Conservation (phyloP, 176 grass and related monocot genomes). For the Eremochloa ophiuroides region DNA sequence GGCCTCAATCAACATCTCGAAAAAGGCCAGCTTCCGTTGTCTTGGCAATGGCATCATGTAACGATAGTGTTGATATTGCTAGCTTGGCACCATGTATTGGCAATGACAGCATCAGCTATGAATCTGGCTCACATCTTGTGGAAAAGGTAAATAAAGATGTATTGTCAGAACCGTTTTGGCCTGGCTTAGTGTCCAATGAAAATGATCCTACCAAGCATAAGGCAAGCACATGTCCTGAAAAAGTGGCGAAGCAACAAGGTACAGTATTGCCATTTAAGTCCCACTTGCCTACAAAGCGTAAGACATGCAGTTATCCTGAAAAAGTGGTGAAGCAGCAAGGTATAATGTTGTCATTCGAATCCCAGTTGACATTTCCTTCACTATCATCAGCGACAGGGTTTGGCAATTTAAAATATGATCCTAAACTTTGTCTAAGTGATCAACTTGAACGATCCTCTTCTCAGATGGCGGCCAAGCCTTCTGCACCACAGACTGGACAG, state of each 20-base stretch:
- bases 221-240: neutral
- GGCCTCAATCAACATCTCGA: neutral
- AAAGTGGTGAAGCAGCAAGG: conserved; percentile 1
- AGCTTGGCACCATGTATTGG: neutral
- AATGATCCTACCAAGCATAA: conserved; percentile 1
- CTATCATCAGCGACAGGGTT: neutral
- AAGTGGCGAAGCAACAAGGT: conserved; percentile 8
- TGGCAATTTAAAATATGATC: conserved; percentile 19
- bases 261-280: conserved; percentile 7
- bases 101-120: neutral
- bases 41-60: neutral
- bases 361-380: neutral
- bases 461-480: neutral
- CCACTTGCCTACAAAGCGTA: neutral
- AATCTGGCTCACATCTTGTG: neutral
- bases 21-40: conserved; percentile 9
- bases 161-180: neutral
- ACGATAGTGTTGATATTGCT: neutral
- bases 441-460: neutral
- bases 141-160: conserved; percentile 10
- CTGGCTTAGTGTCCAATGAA: neutral
- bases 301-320: neutral
- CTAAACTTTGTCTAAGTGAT: neutral
- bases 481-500: conserved; percentile 3
- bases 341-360: conserved; percentile 11